Evolutionary conservation across 2,329 filamentous ascomycete genomes (phyloP), one percentile per base, ranked within the genome.

Genomic region (Blastomyces silverae): DNA sequence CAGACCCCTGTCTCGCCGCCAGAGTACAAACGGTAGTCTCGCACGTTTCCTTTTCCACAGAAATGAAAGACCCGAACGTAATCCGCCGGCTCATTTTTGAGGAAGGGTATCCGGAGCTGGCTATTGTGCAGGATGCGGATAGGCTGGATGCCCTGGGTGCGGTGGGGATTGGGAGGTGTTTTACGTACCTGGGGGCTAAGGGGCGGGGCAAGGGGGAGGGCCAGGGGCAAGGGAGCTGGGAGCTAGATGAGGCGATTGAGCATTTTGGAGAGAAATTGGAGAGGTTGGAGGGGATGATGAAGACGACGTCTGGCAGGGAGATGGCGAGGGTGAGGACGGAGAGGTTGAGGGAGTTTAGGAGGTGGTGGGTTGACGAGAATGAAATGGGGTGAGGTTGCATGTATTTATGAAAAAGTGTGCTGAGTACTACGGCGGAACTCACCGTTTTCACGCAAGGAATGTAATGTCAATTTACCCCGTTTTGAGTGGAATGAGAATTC

Each of bases 41-140:
- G 10, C 85, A 89, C 63, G 90, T 97, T 22, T 91, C 89, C 67
- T 96, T 91, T 79, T 87, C 85, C 2, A 83, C 84, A 68, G 92
- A 97, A 76, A 80, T 85, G 70, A 70, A 71, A n/a, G 81, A 92
- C 71, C 87, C 88, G 0, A 78, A 76, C 6, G 77, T 78, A 15
- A 86, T 91, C 10, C 76, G 76, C n/a, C 76, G 78, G 1, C 80
- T 92, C n/a, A 80, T 95, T n/a, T 74, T 73, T 6, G 72, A 72
- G 7, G 73, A 72, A 3, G 56, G 56, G 56, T 80, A 89, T 73
- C 90, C 90, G 0, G 91, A 94, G 75, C 79, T 94, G 44, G 92
- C 86, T 0, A 85, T 96, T 59, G 91, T 97, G 42, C 92, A 97
- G 78, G 93, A 97, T 76, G 92, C 92, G 3, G 93, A 97, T 79